Evolutionary conservation across 2,329 filamentous ascomycete genomes (phyloP).

Genomic region (Neophaeococcomyces mojaviensis): DNA sequence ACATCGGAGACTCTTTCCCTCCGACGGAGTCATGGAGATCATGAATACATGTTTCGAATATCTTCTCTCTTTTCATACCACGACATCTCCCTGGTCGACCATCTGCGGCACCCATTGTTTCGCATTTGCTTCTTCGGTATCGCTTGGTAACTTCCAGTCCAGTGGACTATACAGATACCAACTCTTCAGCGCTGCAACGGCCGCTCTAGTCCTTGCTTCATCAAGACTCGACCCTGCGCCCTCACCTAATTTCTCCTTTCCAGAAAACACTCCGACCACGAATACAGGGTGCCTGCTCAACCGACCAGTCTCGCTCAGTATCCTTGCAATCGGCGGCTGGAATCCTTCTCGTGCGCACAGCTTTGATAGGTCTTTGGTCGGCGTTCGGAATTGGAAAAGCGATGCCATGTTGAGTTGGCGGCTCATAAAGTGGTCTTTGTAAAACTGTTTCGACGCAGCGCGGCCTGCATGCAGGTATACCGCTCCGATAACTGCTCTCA

Average conservation of each 20-base stretch:
- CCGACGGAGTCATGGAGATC: too few species aligned
- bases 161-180: constrained; percentile 94
- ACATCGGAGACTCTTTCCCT: too few species aligned
- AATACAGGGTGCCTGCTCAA: constrained; percentile 79
- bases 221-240: constrained; percentile 72
- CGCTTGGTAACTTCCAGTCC: constrained; percentile 59
- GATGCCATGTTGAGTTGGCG: constrained; percentile 66
- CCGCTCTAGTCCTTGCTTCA: constrained; percentile 68
- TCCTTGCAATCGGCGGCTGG: constrained; percentile 73
- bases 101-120: constrained; percentile 59
- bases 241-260: constrained; percentile 84
- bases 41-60: background rate
- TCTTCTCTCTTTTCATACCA: constrained; percentile 35
- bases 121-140: constrained; percentile 56
- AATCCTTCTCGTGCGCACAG: constrained; percentile 87
- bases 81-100: constrained; percentile 64
- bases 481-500: constrained; percentile 74
- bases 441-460: constrained; percentile 71
- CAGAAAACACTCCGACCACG: constrained; percentile 89
- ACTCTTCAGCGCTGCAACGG: constrained; percentile 76
- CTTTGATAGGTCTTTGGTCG: constrained; percentile 72
- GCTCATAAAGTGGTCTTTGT: constrained; percentile 73
- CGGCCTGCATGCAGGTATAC: constrained; percentile 80
- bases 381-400: constrained; percentile 77
- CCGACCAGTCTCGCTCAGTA: constrained; percentile 86